These are phyloP conservation scores for Fistulinella prunicolor DNA, from an alignment of 768 basidiomycete genomes.

Conservation along the genomic window DNA sequence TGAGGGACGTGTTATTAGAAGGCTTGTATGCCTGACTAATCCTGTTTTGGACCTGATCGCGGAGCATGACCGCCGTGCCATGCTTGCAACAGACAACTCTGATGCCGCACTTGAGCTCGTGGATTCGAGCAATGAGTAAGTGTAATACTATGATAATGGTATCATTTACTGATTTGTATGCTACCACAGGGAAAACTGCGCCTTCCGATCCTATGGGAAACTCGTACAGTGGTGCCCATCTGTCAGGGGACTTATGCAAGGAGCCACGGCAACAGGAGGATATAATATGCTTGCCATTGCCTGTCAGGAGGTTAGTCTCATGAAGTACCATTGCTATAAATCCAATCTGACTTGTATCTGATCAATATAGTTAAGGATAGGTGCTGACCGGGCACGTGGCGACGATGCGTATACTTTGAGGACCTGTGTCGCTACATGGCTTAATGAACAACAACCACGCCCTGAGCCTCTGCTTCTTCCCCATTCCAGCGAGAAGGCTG, in stretches of 20 bases:
- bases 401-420: not conserved
- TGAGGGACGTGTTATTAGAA: too few species aligned
- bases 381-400: not conserved
- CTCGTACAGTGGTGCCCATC: not conserved
- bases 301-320: not conserved
- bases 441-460: not conserved
- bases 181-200: not conserved
- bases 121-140: too few species aligned
- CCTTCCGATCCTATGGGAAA: not conserved
- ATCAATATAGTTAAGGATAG: not conserved
- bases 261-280: not conserved
- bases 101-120: too few species aligned
- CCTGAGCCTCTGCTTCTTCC: not conserved
- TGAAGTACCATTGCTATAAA: not conserved
- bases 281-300: not conserved
- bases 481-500: not conserved
- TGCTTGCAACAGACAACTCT: too few species aligned
- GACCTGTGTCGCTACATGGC: not conserved
- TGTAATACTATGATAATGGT: too few species aligned
- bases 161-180: too few species aligned
- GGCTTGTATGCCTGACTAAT: too few species aligned
- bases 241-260: not conserved
- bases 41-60: too few species aligned
- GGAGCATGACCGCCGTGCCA: too few species aligned
- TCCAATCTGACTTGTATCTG: not conserved